These are phyloP conservation scores for Sporothrix brunneoviolacea DNA, from an alignment of 2,329 filamentous ascomycete species.

Conservation along the genomic window DNA sequence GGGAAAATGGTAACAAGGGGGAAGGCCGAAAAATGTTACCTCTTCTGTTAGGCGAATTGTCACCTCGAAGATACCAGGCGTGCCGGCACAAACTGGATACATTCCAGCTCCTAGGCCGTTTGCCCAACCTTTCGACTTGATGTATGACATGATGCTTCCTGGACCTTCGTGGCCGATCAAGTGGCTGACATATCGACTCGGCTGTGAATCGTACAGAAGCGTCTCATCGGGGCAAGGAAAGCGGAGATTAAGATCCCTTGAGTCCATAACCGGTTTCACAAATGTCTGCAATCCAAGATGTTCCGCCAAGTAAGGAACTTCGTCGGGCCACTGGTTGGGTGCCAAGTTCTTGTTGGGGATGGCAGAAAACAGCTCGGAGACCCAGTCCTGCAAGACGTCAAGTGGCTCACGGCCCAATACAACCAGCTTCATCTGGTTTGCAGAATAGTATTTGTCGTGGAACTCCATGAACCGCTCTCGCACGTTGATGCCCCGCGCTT, in stretches of 20 bases:
- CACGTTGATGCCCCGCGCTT: conserved; percentile 74
- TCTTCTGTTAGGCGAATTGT: conserved; percentile 77
- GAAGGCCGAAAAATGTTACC: conserved; percentile 34
- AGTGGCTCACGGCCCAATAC: conserved; percentile 75
- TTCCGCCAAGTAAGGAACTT: conserved; percentile 41
- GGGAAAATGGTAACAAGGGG: conserved; percentile 4
- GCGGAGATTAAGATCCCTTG: conserved; percentile 67
- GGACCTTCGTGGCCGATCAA: conserved; percentile 89
- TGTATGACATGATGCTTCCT: conserved; percentile 81
- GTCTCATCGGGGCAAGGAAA: conserved; percentile 88
- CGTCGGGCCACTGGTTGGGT: conserved; percentile 48
- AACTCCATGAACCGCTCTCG: conserved; percentile 90
- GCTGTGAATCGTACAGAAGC: conserved; percentile 68
- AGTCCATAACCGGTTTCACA: conserved; percentile 88
- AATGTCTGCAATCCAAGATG: conserved; percentile 65
- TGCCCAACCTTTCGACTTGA: conserved; percentile 87
- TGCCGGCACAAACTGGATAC: conserved; percentile 69
- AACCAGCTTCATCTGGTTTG: conserved; percentile 89
- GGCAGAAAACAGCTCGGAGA: conserved; percentile 71
- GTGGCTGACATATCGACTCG: conserved; percentile 79
- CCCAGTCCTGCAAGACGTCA: conserved; percentile 78
- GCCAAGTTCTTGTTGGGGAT: conserved; percentile 76
- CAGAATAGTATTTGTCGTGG: conserved; percentile 82
- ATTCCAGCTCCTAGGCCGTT: conserved; percentile 74
- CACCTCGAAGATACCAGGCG: conserved; percentile 70